phyloP scores from a whole-genome alignment of 2,329 filamentous ascomycete genomes.

The Colletotrichum godetiae region DNA sequence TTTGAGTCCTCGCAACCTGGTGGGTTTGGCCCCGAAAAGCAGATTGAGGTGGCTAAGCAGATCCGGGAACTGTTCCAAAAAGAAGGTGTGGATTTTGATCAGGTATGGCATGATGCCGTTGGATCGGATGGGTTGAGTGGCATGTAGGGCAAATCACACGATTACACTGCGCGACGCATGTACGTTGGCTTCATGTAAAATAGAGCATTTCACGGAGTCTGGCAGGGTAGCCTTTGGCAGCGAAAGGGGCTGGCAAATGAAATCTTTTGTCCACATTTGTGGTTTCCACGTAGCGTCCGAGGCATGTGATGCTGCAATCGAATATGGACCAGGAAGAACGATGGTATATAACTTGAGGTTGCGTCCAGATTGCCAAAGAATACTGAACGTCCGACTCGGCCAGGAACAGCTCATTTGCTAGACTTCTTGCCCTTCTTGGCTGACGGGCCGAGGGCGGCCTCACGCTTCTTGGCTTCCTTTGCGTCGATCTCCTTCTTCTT shows the following conservation, averaged over 20 bases:
- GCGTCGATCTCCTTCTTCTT: conserved; percentile 64
- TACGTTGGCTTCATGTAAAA: neutral
- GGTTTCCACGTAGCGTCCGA: neutral
- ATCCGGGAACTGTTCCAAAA: conserved; percentile 80
- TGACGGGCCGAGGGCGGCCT: conserved; percentile 58
- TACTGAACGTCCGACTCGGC: neutral
- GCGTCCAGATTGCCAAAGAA: neutral
- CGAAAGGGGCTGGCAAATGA: neutral
- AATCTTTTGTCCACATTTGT: conserved; percentile 10
- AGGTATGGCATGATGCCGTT: conserved; percentile 77
- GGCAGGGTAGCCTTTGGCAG: neutral
- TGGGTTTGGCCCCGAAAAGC: conserved; percentile 80
- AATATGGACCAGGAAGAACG: conserved; percentile 5
- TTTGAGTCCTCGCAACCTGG: conserved; percentile 84
- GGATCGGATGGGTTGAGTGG: conserved; percentile 50
- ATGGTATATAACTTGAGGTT: conserved; percentile 19
- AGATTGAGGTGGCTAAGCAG: conserved; percentile 77
- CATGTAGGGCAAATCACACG: conserved; percentile 6
- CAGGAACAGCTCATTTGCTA: conserved; percentile 35
- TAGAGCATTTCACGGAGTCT: neutral
- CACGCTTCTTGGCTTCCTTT: conserved; percentile 66
- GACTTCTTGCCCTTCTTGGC: conserved; percentile 58
- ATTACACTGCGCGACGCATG: neutral
- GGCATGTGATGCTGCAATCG: conserved; percentile 9
- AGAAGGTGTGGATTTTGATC: conserved; percentile 84